Conservation (phyloP, 305 asterid genomes). For the Solanum hybrid region DNA sequence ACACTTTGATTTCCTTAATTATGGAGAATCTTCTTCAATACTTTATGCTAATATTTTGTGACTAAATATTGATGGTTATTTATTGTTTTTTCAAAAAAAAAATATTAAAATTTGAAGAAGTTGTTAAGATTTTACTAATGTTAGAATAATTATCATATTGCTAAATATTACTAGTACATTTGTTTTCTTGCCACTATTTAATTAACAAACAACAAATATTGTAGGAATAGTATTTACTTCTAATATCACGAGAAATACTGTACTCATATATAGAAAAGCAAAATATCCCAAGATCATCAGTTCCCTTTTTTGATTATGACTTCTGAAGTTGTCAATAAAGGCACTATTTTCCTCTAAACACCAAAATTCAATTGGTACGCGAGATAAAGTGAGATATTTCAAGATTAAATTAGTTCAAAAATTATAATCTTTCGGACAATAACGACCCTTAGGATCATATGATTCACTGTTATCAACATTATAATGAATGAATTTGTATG, state of each 20-base stretch:
- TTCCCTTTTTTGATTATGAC: not conserved
- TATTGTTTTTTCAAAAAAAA: too few relatives aligned
- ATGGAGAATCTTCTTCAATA: not conserved
- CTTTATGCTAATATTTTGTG: not conserved
- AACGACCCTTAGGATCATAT: not conserved
- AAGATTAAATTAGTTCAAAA: not conserved
- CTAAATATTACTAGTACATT: not conserved
- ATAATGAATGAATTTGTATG: not conserved
- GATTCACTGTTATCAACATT: not conserved
- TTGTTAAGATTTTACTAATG: not conserved
- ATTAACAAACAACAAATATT: not conserved
- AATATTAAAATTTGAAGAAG: not conserved
- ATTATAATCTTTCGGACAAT: not conserved
- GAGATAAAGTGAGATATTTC: not conserved
- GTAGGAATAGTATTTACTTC: not conserved
- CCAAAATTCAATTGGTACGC: not conserved
- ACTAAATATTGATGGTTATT: too few relatives aligned
- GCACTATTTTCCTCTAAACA: not conserved
- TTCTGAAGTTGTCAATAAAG: not conserved
- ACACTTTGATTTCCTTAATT: not conserved
- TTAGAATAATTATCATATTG: not conserved
- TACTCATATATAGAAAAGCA: not conserved
- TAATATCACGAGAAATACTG: not conserved
- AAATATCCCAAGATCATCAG: not conserved
- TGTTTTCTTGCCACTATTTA: not conserved